Percentiles rank a stretch among this genome's conserved stretches.
Evolutionary conservation across 768 basidiomycete genomes (phyloP).

Genomic region (Boletus insuetus): DNA sequence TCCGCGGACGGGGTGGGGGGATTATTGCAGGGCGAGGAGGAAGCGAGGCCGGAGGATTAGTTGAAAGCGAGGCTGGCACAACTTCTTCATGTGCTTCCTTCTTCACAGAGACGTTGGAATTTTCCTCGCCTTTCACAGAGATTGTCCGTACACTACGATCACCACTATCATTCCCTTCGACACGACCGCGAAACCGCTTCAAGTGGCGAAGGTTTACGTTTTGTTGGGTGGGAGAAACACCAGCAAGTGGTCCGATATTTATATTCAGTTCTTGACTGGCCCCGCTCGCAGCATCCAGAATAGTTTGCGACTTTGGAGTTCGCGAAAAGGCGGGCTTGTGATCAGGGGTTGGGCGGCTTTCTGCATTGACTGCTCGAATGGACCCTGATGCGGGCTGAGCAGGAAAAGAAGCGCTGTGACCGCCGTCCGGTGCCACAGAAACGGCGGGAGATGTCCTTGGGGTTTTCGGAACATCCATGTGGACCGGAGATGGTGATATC

Average conservation of each 20-base stretch:
- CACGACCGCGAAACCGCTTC: conserved; percentile 22
- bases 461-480: background rate
- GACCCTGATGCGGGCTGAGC: conserved; percentile 15
- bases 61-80: background rate
- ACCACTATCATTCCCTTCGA: conserved; percentile 27
- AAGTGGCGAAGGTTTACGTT: conserved; percentile 32
- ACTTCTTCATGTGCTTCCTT: conserved; percentile 15
- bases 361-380: background rate
- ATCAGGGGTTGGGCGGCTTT: conserved; percentile 5
- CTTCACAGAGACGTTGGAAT: background rate
- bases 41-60: conserved; percentile 2
- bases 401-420: conserved; percentile 8
- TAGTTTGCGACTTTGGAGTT: conserved; percentile 24
- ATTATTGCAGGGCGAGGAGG: conserved; percentile 22
- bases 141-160: conserved; percentile 26
- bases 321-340: conserved; percentile 11
- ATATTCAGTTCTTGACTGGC: conserved; percentile 21
- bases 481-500: background rate
- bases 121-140: conserved; percentile 24
- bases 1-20: conserved; percentile 23
- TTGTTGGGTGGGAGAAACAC: conserved; percentile 25
- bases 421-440: conserved; percentile 10
- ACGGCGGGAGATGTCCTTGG: conserved; percentile 4
- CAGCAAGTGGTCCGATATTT: conserved; percentile 18
- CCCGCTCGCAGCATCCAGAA: conserved; percentile 10